Evolutionary conservation across 2,329 filamentous ascomycete genomes (phyloP), one percentile per base, ranked within the genome.

Genomic region (Leptographium radiaticola): DNA sequence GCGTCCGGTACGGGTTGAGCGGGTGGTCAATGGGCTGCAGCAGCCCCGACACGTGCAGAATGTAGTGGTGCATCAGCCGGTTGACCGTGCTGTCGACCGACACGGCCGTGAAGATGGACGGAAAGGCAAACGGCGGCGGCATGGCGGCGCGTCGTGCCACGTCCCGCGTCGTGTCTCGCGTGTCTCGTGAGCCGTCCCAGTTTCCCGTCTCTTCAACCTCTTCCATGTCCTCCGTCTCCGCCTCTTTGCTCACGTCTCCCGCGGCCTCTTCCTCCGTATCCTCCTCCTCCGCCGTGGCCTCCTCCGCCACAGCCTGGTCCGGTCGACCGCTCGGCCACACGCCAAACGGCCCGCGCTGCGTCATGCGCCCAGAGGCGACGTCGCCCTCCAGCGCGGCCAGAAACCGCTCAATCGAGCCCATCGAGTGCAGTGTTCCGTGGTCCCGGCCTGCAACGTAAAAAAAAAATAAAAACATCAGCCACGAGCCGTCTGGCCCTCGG

Each of bases 11-110:
- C 4, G 55, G 55, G 49, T 56, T 56, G 13, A 33, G 44, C 2
- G 44, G 55, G 38, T 57, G 51, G 30, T 47, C 40, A 31, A 57
- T 44, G 40, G 55, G 40, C 36, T 57, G 55, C n/a, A 57, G 46
- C 12, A 57, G 50, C 11, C 46, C 46, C 36, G 55, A 36, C 2
- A 57, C 30, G 42, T 55, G 46, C 18, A 51, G 38, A 15, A 51
- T 45, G 38, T 53, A 54, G 38, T 54, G 55, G 43, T 56, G 53
- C 34, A 56, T 44, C 2, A 56, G 52, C n/a, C 46, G 25, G 33
- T 49, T 42, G n/a, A 52, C 44, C 13, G 25, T 44, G 4, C 20
- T 18, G 49, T 56, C 55, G 1, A 18, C 25, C 13, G 50, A 54
- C 2, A 55, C 16, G 10, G 34, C 42, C 25, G 43, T 18, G 1